Evolutionary conservation across 108 stramenopile species (phyloP), one percentile per base, ranked within the genome.

Genomic region (Nannochloropsis granulata): DNA sequence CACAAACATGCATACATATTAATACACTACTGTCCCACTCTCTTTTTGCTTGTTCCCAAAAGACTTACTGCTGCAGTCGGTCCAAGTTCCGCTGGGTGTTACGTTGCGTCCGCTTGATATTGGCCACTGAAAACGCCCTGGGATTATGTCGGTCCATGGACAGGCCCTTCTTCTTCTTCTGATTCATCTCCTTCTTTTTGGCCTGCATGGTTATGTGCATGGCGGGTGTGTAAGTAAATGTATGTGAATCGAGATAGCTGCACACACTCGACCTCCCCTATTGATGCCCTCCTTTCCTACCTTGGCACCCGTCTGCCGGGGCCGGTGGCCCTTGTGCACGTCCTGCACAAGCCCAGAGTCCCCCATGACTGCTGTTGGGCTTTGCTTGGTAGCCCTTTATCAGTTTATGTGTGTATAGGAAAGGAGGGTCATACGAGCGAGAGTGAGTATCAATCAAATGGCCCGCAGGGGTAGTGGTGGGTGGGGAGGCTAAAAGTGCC

Each of bases 11-110:
- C 34, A 34, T 34, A 34, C 34, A 34, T 34, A 5, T 1, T 12
- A 14, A n/a, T 71, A 25, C 43, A 81, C 25, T 78, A 23, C 78
- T 78, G 23, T 78, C 23, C 23, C 1, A 1, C 78, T 23, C 5
- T 24, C 78, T 78, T 5, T 24, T 23, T 12, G 34, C 3, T 43
- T 34, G 16, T 34, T 12, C 23, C 81, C 23, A 3, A 12, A 16
- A 23, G 44, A 88, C 98, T 87, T 97, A 97, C 88, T 94, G 92
- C 84, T 99, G 99, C 3, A 93, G 92, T 21, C 92, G 84, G 91
- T 99, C 99, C 42, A 95, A 86, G 79, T 98, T 98, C 23, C 99
- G 92, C 91, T 99, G 99, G 24, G 94, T 91, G n/a, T 83, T 93
- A 13, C 95, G 93, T 88, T 98, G 93, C 2, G 98, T 96, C 12